Evolutionary conservation across 2,329 filamentous ascomycete species (phyloP).

Genomic region (Fusarium annulatum): DNA sequence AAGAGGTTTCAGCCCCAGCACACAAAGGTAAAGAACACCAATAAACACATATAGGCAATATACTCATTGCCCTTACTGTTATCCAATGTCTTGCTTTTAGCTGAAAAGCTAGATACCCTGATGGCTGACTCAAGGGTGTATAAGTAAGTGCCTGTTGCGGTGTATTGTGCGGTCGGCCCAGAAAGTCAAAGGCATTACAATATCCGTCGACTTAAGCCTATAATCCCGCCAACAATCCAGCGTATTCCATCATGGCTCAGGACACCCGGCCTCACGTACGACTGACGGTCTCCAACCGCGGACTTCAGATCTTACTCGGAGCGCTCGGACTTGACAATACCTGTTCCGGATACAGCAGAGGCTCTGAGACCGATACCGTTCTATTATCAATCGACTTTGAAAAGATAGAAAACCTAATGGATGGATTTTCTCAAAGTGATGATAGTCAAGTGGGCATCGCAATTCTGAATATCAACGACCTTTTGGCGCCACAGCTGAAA

Average conservation of each 20-base stretch:
- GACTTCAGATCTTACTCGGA: not conserved
- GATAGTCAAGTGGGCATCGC: not conserved
- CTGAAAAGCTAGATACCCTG: not conserved
- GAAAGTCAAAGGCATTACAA: not conserved
- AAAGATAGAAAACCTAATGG: not conserved
- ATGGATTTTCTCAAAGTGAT: not conserved
- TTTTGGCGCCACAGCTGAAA: not conserved
- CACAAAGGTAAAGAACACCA: not conserved
- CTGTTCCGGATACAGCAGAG: not conserved
- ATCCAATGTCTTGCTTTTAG: not conserved
- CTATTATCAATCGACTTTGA: not conserved
- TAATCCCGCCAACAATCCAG: not conserved
- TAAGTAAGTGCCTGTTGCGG: not conserved
- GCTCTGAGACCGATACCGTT: not conserved
- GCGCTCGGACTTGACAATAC: not conserved
- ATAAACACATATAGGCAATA: not conserved
- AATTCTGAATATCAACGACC: not conserved
- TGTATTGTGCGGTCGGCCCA: not conserved
- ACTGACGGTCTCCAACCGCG: not conserved
- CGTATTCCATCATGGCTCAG: not conserved
- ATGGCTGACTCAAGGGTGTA: not conserved
- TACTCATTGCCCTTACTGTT: not conserved
- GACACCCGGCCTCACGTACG: not conserved
- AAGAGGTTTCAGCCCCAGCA: not conserved
- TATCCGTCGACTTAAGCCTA: not conserved